Evolutionary conservation across 2,329 filamentous ascomycete species (phyloP), one percentile per base, ranked within the genome.

Genomic region (Cylindrodendrum hubeiense): DNA sequence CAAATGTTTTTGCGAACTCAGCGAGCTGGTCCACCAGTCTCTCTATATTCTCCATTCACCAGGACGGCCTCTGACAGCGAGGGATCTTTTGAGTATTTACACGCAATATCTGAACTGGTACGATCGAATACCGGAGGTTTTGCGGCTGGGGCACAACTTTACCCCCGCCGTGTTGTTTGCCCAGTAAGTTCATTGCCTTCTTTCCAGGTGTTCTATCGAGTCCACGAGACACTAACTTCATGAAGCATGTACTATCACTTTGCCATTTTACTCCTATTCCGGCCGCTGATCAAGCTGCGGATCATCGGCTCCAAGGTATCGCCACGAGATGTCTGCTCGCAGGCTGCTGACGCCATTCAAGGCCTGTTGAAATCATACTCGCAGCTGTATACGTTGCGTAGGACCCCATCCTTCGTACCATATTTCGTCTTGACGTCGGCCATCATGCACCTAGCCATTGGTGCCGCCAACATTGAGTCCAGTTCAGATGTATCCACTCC

Each of bases 11-110:
- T 91, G 90, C 73, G 89, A 91, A 72, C 84, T 94, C 54, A 93
- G 90, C 67, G 91, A 93, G 78, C 86, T 94, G 1, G 89, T 93
- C 1, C 92, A 93, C 75, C 87, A 91, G 70, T 91, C 90, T 30
- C 83, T 93, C 21, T 91, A 91, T 74, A 86, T 91, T 41, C 85
- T 93, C n/a, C 91, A 93, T 74, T 90, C 91, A 4, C 91, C 92
- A 0, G 89, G 87, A 15, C 85, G 86, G 60, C 87, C 87, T 5
- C 82, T 93, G 47, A 91, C 88, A 0, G 89, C 89, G 68, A 85
- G 86, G 41, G 87, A 88, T 41, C 80, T 94, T 2, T 81, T 93
- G 9, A 84, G 83, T 51, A 87, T 88, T 26, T 93, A 94, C 69
- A 88, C 86, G 0, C 86, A 90, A 69, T 94, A 92, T 70, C 83